These are phyloP conservation scores for Scopulariopsis brevicaulis DNA, from an alignment of 2,329 filamentous ascomycete species.

Conservation along the genomic window DNA sequence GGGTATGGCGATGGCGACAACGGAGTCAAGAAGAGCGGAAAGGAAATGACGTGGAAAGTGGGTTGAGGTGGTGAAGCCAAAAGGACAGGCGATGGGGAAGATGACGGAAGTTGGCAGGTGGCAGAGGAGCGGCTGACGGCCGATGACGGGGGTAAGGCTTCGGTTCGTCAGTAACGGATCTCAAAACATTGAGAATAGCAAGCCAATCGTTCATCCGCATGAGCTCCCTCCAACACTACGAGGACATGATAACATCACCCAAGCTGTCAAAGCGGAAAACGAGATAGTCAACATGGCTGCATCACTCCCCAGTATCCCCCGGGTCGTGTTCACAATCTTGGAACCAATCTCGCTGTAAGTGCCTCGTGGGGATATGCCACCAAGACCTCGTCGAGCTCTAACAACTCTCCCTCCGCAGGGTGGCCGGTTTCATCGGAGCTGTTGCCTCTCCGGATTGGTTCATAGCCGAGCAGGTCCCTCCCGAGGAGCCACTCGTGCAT, in stretches of 20 bases:
- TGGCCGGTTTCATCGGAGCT: slow-evolving; percentile 46
- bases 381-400: neutral
- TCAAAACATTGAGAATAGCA: no score
- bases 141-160: no score
- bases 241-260: neutral
- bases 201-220: no score
- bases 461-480: slow-evolving; percentile 47
- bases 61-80: neutral
- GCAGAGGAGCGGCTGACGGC: slow-evolving; percentile 8
- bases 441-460: slow-evolving; percentile 50
- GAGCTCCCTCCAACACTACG: no score
- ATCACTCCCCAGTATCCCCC: slow-evolving; percentile 50
- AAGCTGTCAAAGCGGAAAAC: neutral
- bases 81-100: neutral
- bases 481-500: slow-evolving; percentile 18
- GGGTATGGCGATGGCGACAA: neutral
- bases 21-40: neutral
- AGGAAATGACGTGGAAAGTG: neutral
- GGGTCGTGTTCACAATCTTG: slow-evolving; percentile 54
- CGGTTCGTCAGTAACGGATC: no score
- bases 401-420: slow-evolving; percentile 22
- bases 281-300: slow-evolving; percentile 38
- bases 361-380: neutral
- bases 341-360: slow-evolving; percentile 59
- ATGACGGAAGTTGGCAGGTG: neutral